phyloP scores from a whole-genome alignment of 768 basidiomycete genomes.

The Xerocomus spinulosus region DNA sequence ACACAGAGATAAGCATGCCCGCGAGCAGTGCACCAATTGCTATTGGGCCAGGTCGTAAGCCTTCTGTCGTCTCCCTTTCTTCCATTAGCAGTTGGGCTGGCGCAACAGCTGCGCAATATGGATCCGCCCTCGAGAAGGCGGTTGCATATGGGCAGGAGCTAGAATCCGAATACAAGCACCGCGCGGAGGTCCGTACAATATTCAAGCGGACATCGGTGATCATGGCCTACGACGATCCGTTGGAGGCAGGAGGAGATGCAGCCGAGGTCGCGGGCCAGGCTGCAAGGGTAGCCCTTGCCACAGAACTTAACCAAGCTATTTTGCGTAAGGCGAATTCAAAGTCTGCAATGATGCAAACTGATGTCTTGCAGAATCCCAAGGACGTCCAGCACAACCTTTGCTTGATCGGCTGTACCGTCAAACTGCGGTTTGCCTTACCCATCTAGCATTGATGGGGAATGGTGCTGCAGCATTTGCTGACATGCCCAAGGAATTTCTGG shows the following conservation, averaged over 20 bases:
- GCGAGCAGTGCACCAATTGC: slow-evolving; percentile 26
- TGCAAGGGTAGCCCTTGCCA: slow-evolving; percentile 61
- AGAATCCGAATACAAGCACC: slow-evolving; percentile 60
- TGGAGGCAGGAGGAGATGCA: slow-evolving; percentile 59
- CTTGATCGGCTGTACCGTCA: slow-evolving; percentile 79
- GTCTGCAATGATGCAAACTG: slow-evolving; percentile 1
- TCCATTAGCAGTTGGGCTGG: slow-evolving; percentile 22
- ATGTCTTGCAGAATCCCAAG: slow-evolving; percentile 61
- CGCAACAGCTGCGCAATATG: slow-evolving; percentile 39
- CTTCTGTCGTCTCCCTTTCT: slow-evolving; percentile 27
- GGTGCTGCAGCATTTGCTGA: slow-evolving; percentile 82
- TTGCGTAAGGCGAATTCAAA: slow-evolving; percentile 50
- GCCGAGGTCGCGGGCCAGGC: slow-evolving; percentile 66
- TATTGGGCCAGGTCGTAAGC: slow-evolving; percentile 28
- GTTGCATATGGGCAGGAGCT: slow-evolving; percentile 72
- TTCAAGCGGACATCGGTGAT: slow-evolving; percentile 76
- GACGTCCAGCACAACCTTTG: slow-evolving; percentile 62
- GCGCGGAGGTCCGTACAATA: slow-evolving; percentile 59
- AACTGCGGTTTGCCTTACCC: slow-evolving; percentile 59
- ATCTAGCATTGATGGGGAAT: slow-evolving; percentile 66
- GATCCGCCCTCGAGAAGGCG: slow-evolving; percentile 58
- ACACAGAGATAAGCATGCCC: slow-evolving; percentile 10
- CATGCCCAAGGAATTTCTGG: slow-evolving; percentile 68
- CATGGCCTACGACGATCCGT: slow-evolving; percentile 74
- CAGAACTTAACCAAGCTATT: slow-evolving; percentile 78